Conservation (phyloP, 352 stramenopile species). For the Globisporangium carolinianum region DNA sequence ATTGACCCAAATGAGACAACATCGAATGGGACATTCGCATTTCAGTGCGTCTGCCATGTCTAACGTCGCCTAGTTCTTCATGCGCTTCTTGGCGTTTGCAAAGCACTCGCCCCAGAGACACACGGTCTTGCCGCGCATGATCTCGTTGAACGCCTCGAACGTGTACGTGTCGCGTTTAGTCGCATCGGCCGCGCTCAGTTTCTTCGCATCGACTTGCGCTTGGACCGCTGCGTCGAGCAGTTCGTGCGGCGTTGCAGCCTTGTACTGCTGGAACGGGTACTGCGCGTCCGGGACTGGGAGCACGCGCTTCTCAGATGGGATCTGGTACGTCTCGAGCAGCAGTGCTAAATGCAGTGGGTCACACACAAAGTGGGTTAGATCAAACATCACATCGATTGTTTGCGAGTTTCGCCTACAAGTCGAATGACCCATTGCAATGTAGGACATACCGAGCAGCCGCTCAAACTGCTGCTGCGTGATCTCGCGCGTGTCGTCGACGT, state of each 20-base stretch:
- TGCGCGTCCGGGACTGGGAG: constrained; percentile 54
- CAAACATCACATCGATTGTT: too few species aligned
- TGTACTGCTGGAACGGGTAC: constrained; percentile 76
- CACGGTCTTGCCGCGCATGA: constrained; percentile 75
- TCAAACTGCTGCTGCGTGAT: constrained; percentile 57
- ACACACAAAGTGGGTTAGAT: too few species aligned
- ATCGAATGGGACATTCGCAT: not conserved
- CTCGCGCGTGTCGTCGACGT: constrained; percentile 26
- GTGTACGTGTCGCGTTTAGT: constrained; percentile 48
- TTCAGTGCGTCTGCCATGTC: not conserved
- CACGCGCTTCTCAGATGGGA: constrained; percentile 82
- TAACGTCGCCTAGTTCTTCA: constrained; percentile 52
- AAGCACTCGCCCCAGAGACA: constrained; percentile 86
- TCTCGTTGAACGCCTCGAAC: constrained; percentile 67
- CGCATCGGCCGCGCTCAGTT: constrained; percentile 47
- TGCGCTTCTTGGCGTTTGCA: constrained; percentile 73
- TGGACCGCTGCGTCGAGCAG: constrained; percentile 29
- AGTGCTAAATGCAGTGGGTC: constrained; percentile 21
- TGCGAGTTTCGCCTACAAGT: too few species aligned
- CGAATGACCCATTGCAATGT: too few species aligned
- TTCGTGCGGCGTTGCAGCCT: constrained; percentile 28
- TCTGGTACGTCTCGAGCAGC: constrained; percentile 72
- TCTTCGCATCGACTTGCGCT: constrained; percentile 38
- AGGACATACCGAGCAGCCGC: constrained; percentile 32
- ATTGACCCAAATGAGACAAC: not conserved